Conservation (phyloP, 2,329 filamentous ascomycete species). For the Talaromyces sp. region DNA sequence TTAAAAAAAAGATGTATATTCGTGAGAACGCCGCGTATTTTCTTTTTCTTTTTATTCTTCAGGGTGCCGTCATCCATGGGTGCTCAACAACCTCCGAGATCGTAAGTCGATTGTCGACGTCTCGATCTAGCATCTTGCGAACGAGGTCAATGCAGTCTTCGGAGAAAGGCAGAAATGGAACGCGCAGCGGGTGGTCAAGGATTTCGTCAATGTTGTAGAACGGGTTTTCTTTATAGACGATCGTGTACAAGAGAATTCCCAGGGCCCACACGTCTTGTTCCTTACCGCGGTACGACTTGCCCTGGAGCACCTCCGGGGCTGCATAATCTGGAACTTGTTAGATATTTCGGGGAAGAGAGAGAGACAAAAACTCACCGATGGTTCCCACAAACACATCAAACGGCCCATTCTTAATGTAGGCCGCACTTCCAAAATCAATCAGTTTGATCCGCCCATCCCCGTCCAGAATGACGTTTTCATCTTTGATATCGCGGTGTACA, state of each 20-base stretch:
- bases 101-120: slow-evolving; percentile 76
- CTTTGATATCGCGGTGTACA: slow-evolving; percentile 97
- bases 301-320: slow-evolving; percentile 93
- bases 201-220: slow-evolving; percentile 99
- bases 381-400: slow-evolving; percentile 99
- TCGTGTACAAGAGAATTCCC: slow-evolving; percentile 94
- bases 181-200: slow-evolving; percentile 89
- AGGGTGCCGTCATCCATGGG: slow-evolving; percentile 60
- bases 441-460: slow-evolving; percentile 94
- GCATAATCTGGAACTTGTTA: slow-evolving; percentile 71
- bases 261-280: slow-evolving; percentile 98
- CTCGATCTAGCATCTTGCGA: slow-evolving; percentile 83
- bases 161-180: slow-evolving; percentile 64
- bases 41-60: background rate
- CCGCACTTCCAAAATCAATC: slow-evolving; percentile 96
- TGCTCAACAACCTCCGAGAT: slow-evolving; percentile 86
- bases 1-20: background rate
- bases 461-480: slow-evolving; percentile 95
- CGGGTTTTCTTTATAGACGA: slow-evolving; percentile 98
- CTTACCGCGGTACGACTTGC: slow-evolving; percentile 86
- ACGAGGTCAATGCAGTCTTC: slow-evolving; percentile 92
- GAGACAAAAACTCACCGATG: slow-evolving; percentile 61
- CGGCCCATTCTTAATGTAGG: slow-evolving; percentile 96
- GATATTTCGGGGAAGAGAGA: background rate
- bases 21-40: background rate